Conservation (phyloP, 2,329 filamentous ascomycete genomes). For the Ciborinia camelliae region DNA sequence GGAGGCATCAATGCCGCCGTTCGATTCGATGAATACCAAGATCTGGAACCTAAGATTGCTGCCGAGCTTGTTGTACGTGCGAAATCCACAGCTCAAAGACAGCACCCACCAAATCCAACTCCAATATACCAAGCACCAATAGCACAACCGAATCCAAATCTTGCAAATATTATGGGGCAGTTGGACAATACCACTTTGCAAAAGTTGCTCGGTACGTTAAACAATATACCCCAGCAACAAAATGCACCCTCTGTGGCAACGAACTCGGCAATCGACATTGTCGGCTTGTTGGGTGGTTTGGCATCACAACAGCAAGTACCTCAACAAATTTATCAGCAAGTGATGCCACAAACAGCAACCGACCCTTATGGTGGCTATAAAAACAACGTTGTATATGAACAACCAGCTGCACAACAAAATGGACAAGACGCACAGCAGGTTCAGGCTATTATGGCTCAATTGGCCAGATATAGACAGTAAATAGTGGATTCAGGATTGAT, state of each 20-base stretch:
- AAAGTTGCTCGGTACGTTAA: constrained; percentile 61
- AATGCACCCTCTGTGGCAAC: constrained; percentile 34
- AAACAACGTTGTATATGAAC: background rate
- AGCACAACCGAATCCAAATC: constrained; percentile 44
- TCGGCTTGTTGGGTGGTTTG: constrained; percentile 35
- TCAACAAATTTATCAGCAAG: constrained; percentile 29
- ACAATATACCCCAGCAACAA: constrained; percentile 28
- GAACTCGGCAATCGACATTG: constrained; percentile 38
- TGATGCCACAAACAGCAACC: constrained; percentile 22
- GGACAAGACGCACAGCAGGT: constrained; percentile 51
- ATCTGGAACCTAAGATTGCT: constrained; percentile 73
- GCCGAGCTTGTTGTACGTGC: constrained; percentile 76
- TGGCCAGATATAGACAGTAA: constrained; percentile 59
- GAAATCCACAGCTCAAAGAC: constrained; percentile 49
- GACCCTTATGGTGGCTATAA: constrained; percentile 19
- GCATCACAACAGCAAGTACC: constrained; percentile 28
- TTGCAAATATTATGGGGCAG: constrained; percentile 63
- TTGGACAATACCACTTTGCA: constrained; percentile 70
- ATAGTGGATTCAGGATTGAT: constrained; percentile 32
- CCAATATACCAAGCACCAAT: constrained; percentile 39
- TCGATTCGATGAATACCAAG: constrained; percentile 81
- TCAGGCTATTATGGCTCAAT: constrained; percentile 71
- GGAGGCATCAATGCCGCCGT: constrained; percentile 66
- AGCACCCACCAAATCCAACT: constrained; percentile 24
- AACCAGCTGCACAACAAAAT: constrained; percentile 28